Percentiles rank a stretch among this genome's conserved stretches.
Conservation (phyloP, 345 rosid genomes). For the Lenwebbia sp. region DNA sequence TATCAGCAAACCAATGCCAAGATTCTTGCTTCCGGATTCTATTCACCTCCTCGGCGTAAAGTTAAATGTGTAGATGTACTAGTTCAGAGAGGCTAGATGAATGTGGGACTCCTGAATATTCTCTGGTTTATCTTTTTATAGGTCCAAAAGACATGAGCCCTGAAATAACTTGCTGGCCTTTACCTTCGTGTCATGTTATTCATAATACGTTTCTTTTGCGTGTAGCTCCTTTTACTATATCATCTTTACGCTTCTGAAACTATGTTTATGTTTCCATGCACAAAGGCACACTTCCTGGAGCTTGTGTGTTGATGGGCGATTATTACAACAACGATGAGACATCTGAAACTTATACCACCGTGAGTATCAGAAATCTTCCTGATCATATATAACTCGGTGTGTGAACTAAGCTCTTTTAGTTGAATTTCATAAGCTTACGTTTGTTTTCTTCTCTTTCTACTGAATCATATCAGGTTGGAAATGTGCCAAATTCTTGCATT, state of each 20-base stretch:
- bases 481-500: slow-evolving; percentile 1
- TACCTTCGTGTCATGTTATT: not conserved
- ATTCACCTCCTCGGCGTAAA: not conserved
- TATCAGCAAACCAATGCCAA: not conserved
- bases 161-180: not conserved
- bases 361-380: slow-evolving; percentile 12
- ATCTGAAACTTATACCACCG: slow-evolving; percentile 11
- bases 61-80: not conserved
- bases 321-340: slow-evolving; percentile 7
- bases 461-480: not conserved
- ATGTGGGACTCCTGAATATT: not conserved
- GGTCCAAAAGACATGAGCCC: not conserved
- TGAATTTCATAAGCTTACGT: not conserved
- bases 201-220: not conserved
- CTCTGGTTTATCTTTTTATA: not conserved
- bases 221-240: not conserved
- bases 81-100: not conserved
- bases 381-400: not conserved
- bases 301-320: slow-evolving; percentile 27
- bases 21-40: not conserved
- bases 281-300: not conserved
- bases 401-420: not conserved
- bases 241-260: not conserved
- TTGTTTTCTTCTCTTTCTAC: not conserved
- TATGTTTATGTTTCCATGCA: not conserved